Evolutionary conservation across 768 basidiomycete genomes (phyloP).

Genomic region (Pisolithus sp.): DNA sequence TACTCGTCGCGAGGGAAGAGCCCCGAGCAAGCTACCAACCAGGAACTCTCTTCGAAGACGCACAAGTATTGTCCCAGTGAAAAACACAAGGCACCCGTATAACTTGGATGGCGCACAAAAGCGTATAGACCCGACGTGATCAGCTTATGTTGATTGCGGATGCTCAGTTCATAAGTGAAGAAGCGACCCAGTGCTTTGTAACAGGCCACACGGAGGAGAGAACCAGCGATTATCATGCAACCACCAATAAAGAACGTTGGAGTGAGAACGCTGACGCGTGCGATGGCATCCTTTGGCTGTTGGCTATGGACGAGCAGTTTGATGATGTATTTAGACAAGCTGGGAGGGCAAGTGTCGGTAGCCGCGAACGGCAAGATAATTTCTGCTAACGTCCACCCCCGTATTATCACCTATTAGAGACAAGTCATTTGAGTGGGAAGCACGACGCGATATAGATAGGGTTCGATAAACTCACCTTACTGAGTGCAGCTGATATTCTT

Average conservation of each 20-base stretch:
- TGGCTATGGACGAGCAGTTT: background rate
- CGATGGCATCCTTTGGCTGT: constrained; percentile 1
- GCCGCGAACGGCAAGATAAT: background rate
- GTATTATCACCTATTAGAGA: background rate
- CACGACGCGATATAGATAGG: background rate
- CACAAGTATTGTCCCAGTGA: constrained; percentile 2
- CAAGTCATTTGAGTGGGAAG: background rate
- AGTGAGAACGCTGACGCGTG: constrained; percentile 7
- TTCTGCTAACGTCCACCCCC: constrained; percentile 9
- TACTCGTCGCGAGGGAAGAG: constrained; percentile 1
- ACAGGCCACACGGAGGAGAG: constrained; percentile 12
- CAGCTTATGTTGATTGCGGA: constrained; percentile 16
- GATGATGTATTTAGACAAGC: constrained; percentile 2
- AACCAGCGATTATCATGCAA: constrained; percentile 3
- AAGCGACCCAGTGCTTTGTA: constrained; percentile 15
- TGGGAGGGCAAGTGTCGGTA: constrained; percentile 1
- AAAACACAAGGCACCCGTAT: constrained; percentile 4
- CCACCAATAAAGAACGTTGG: constrained; percentile 8
- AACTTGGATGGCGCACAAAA: constrained; percentile 27
- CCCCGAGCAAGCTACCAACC: constrained; percentile 3
- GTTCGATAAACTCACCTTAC: background rate
- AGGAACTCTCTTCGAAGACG: constrained; percentile 4
- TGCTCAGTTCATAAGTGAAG: constrained; percentile 24
- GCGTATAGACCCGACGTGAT: constrained; percentile 22
- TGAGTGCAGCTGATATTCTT: background rate